Evolutionary conservation across 1,284 basidiomycete species (phyloP).

Genomic region (Cryptococcus hybrid): DNA sequence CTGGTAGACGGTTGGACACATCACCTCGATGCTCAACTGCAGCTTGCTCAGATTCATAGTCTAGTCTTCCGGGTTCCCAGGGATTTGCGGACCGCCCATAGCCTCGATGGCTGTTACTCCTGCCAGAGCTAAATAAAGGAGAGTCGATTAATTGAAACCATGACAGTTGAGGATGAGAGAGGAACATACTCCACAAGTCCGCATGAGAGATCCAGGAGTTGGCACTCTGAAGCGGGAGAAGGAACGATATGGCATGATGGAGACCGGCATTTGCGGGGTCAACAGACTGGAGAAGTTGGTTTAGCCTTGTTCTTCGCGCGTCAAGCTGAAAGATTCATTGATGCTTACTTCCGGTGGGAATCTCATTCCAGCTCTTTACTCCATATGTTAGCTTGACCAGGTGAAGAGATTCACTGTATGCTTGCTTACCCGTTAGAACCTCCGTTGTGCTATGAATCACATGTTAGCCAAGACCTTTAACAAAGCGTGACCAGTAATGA

Average conservation of each 20-base stretch:
- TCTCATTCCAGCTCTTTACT: constrained; percentile 46
- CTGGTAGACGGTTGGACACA: constrained; percentile 51
- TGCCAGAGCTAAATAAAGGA: background rate
- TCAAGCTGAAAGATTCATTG: background rate
- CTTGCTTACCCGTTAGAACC: constrained; percentile 53
- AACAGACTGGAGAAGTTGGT: constrained; percentile 21
- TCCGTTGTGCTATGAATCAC: constrained; percentile 50
- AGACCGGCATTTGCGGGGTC: constrained; percentile 52
- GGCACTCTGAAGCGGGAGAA: constrained; percentile 54
- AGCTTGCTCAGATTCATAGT: constrained; percentile 50
- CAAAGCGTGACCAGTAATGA: background rate
- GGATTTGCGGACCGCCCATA: constrained; percentile 54
- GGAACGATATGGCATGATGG: constrained; percentile 55
- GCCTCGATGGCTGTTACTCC: constrained; percentile 51
- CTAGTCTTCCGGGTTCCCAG: constrained; percentile 55
- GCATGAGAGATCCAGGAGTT: constrained; percentile 56
- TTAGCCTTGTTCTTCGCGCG: too few relatives aligned
- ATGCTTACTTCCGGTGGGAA: constrained; percentile 49
- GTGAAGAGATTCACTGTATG: background rate
- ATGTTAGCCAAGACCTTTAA: constrained; percentile 7
- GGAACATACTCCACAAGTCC: constrained; percentile 51
- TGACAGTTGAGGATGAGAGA: background rate
- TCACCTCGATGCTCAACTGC: constrained; percentile 48
- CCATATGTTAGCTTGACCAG: background rate
- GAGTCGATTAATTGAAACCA: background rate